Conservation (phyloP, 2,329 filamentous ascomycete species). For the Thermoascus crustaceus region DNA sequence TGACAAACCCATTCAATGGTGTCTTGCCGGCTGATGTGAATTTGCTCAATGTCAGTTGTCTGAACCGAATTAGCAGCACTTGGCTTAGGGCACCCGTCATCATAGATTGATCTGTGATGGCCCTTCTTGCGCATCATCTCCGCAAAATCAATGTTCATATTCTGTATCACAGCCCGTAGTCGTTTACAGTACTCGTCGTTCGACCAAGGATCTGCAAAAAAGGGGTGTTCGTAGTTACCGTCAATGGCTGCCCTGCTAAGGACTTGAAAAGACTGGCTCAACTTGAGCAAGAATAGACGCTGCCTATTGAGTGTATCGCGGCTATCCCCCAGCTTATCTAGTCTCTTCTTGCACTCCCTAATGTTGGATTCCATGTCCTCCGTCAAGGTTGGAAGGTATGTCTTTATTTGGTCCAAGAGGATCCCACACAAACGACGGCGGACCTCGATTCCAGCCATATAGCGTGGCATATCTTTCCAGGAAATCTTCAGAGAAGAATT, state of each 20-base stretch:
- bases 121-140: conserved; percentile 6
- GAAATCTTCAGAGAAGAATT: conserved; percentile 25
- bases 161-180: conserved; percentile 17
- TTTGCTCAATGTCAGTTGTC: not conserved
- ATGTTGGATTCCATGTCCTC: conserved; percentile 25
- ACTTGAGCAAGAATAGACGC: conserved; percentile 21
- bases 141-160: conserved; percentile 13
- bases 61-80: conserved; percentile 1
- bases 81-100: not conserved
- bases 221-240: conserved; percentile 26
- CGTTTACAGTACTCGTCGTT: conserved; percentile 15
- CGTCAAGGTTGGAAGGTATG: conserved; percentile 30
- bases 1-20: conserved; percentile 35
- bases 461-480: conserved; percentile 19
- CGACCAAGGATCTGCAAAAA: conserved; percentile 19
- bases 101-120: not conserved
- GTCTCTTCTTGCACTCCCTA: conserved; percentile 22
- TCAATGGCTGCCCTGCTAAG: conserved; percentile 26
- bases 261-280: conserved; percentile 31
- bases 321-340: conserved; percentile 18
- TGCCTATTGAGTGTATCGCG: conserved; percentile 19
- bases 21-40: conserved; percentile 19
- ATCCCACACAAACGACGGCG: conserved; percentile 25
- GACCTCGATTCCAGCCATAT: conserved; percentile 24
- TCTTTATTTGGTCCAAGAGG: conserved; percentile 25